phyloP scores from a whole-genome alignment of 257 asterid genomes.

The Nicotiana undulata region DNA sequence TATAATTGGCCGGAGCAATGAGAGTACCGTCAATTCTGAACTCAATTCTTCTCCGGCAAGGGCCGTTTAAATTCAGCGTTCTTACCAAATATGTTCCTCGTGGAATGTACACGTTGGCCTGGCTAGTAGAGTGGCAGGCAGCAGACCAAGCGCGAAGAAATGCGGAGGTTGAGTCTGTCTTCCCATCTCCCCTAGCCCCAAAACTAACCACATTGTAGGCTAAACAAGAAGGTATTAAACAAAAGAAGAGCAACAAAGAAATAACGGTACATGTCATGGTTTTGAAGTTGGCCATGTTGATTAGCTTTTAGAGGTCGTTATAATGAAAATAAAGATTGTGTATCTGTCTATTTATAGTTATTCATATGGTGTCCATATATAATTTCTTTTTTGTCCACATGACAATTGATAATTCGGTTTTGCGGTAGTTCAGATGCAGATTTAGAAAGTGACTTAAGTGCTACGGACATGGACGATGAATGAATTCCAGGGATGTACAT shows the following conservation, averaged over 20 bases:
- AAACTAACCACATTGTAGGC: conserved; percentile 4
- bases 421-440: neutral
- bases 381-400: neutral
- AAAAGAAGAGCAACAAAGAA: conserved; percentile 1
- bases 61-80: conserved; percentile 42
- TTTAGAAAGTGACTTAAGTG: neutral
- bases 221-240: conserved; percentile 20
- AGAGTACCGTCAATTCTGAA: conserved; percentile 51
- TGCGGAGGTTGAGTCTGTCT: conserved; percentile 50
- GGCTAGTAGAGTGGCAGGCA: conserved; percentile 50
- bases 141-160: conserved; percentile 59
- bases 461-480: neutral
- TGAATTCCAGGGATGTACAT: neutral
- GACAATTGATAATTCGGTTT: neutral
- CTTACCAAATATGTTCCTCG: conserved; percentile 43
- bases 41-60: conserved; percentile 44
- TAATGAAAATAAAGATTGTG: neutral
- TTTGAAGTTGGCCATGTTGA: neutral
- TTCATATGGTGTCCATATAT: neutral
- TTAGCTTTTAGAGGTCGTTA: conserved; percentile 8
- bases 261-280: neutral
- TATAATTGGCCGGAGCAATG: conserved; percentile 52
- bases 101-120: conserved; percentile 52
- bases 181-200: conserved; percentile 62
- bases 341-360: neutral